Evolutionary conservation across 2,329 filamentous ascomycete species (phyloP).

Genomic region (Cercospora beticola): DNA sequence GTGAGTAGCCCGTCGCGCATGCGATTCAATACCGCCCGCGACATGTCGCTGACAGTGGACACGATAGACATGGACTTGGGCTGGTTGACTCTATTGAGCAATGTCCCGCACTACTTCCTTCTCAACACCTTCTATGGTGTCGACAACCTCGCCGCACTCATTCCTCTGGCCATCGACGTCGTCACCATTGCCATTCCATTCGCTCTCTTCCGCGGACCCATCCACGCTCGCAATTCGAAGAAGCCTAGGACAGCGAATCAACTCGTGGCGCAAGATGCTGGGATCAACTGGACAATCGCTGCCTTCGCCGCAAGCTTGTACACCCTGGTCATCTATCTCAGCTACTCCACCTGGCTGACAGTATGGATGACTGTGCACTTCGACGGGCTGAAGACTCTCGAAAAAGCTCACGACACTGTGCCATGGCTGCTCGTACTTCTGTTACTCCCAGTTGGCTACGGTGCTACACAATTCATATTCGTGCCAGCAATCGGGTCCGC

Average conservation of each 20-base stretch:
- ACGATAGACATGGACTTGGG: constrained; percentile 45
- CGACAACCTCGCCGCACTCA: constrained; percentile 58
- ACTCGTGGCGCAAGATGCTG: constrained; percentile 57
- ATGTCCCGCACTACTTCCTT: constrained; percentile 74
- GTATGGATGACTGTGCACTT: constrained; percentile 73
- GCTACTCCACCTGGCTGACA: constrained; percentile 70
- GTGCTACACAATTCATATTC: constrained; percentile 76
- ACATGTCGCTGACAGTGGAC: constrained; percentile 14
- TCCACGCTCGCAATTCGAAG: constrained; percentile 58
- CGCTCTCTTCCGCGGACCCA: constrained; percentile 67
- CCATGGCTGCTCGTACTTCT: constrained; percentile 50
- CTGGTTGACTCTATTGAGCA: constrained; percentile 60
- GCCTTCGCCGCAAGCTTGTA: constrained; percentile 72
- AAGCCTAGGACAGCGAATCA: constrained; percentile 49
- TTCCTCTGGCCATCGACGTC: constrained; percentile 66
- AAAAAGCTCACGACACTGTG: constrained; percentile 64
- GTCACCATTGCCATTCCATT: constrained; percentile 71
- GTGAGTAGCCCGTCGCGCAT: constrained; percentile 45
- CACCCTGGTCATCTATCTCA: constrained; percentile 67
- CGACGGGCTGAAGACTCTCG: constrained; percentile 66
- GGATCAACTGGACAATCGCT: constrained; percentile 64
- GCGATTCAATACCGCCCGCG: not conserved
- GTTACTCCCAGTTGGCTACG: constrained; percentile 68
- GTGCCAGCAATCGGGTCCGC: constrained; percentile 58
- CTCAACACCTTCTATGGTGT: constrained; percentile 76